Percentiles rank a stretch among this genome's conserved stretches.
These are phyloP conservation scores for Exophiala sideris DNA, from an alignment of 2,329 filamentous ascomycete genomes.

Conservation along the genomic window DNA sequence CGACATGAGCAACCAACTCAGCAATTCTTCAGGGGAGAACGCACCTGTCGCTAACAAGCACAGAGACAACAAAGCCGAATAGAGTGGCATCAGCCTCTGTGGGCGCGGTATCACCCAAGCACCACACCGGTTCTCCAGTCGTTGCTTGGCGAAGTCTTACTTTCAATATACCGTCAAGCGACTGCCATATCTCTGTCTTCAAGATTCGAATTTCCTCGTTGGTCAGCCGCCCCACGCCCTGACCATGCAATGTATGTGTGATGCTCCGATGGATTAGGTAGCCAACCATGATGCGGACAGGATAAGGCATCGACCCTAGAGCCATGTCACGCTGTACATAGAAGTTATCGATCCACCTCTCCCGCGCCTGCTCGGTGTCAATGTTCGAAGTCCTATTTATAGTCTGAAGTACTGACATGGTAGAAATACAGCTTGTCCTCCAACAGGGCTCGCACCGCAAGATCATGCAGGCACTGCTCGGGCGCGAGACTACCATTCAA, in stretches of 20 bases:
- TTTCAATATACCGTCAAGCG: constrained; percentile 46
- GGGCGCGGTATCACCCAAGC: constrained; percentile 51
- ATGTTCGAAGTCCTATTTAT: neutral
- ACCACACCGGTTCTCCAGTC: constrained; percentile 52
- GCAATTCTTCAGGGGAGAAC: constrained; percentile 30
- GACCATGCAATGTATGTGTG: constrained; percentile 49
- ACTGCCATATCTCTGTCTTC: constrained; percentile 53
- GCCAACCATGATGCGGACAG: constrained; percentile 51
- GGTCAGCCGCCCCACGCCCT: constrained; percentile 54
- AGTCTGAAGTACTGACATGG: constrained; percentile 35
- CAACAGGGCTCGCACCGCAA: constrained; percentile 53
- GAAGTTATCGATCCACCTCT: constrained; percentile 61
- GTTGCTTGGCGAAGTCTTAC: constrained; percentile 34
- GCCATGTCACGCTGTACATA: constrained; percentile 55
- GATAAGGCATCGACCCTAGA: constrained; percentile 51
- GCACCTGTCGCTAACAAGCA: constrained; percentile 53
- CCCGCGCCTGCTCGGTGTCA: constrained; percentile 33
- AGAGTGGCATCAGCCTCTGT: constrained; percentile 57
- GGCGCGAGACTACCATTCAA: constrained; percentile 47
- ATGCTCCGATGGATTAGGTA: constrained; percentile 46
- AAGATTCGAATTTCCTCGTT: constrained; percentile 48
- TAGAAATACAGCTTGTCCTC: constrained; percentile 63
- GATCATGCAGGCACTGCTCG: constrained; percentile 45
- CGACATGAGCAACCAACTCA: constrained; percentile 4
- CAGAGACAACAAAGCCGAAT: constrained; percentile 57